Evolutionary conservation across 2,329 filamentous ascomycete genomes (phyloP).

Genomic region (Elsinoe perseae): DNA sequence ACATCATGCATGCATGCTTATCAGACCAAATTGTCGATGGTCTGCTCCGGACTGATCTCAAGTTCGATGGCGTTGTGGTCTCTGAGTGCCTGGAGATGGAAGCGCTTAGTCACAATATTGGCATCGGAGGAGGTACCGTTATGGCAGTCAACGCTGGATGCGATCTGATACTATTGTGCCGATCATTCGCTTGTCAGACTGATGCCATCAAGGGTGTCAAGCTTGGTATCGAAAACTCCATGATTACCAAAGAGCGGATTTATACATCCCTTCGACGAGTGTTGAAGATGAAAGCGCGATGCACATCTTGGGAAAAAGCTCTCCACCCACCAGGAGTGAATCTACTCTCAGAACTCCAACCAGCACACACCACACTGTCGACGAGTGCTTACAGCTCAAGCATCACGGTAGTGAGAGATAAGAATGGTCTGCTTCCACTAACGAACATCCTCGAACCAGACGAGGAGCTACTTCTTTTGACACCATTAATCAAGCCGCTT

Average conservation of each 20-base stretch:
- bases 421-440: slow-evolving; percentile 73
- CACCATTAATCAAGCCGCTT: slow-evolving; percentile 83
- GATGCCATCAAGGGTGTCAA: slow-evolving; percentile 88
- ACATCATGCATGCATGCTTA: slow-evolving; percentile 89
- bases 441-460: slow-evolving; percentile 72
- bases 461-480: slow-evolving; percentile 83
- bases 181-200: slow-evolving; percentile 78
- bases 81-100: slow-evolving; percentile 98
- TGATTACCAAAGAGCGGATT: slow-evolving; percentile 73
- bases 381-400: slow-evolving; percentile 83
- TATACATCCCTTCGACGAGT: slow-evolving; percentile 73
- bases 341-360: slow-evolving; percentile 71
- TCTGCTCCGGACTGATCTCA: slow-evolving; percentile 75
- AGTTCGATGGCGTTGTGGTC: slow-evolving; percentile 85
- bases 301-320: slow-evolving; percentile 84
- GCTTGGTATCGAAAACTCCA: slow-evolving; percentile 80
- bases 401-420: slow-evolving; percentile 87
- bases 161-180: slow-evolving; percentile 80
- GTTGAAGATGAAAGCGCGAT: slow-evolving; percentile 70
- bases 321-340: slow-evolving; percentile 76
- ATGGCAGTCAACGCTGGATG: slow-evolving; percentile 97
- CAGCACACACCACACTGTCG: slow-evolving; percentile 71
- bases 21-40: slow-evolving; percentile 91
- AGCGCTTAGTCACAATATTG: slow-evolving; percentile 86
- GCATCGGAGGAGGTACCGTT: slow-evolving; percentile 91